Evolutionary conservation across 768 basidiomycete species (phyloP).

Genomic region (Coprinopsis sp.): DNA sequence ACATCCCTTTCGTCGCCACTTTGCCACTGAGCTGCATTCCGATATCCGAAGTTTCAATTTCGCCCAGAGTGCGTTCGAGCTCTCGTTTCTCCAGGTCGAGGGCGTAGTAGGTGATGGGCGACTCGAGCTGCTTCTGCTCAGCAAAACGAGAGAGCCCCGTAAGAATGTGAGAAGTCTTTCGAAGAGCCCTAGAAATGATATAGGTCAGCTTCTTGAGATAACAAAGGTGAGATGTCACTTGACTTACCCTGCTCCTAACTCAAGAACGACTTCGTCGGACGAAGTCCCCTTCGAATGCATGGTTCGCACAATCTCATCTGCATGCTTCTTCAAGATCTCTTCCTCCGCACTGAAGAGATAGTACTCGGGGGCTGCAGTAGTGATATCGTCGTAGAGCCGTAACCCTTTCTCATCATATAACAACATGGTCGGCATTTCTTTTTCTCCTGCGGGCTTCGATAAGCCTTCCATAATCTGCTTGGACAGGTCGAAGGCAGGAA

Average conservation of each 20-base stretch:
- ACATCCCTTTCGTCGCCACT: conserved; percentile 77
- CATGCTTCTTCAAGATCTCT: conserved; percentile 69
- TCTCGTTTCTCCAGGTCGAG: conserved; percentile 90
- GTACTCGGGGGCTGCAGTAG: conserved; percentile 74
- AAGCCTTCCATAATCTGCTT: conserved; percentile 54
- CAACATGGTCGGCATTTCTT: conserved; percentile 73
- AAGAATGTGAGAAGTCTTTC: conserved; percentile 86
- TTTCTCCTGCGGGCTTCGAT: conserved; percentile 45
- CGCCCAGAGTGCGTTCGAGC: conserved; percentile 70
- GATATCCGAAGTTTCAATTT: conserved; percentile 59
- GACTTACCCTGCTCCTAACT: conserved; percentile 92
- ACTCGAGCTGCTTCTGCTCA: conserved; percentile 23
- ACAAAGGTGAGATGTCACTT: background rate
- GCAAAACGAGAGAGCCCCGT: conserved; percentile 60
- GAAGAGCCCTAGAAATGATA: conserved; percentile 54
- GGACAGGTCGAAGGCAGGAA: conserved; percentile 32
- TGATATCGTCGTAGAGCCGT: conserved; percentile 81
- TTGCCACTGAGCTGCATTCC: conserved; percentile 63
- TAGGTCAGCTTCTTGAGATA: conserved; percentile 1
- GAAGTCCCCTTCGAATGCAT: conserved; percentile 52
- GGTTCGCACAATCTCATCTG: conserved; percentile 65
- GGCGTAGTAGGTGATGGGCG: conserved; percentile 80
- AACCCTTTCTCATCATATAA: conserved; percentile 87
- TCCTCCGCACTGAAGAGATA: conserved; percentile 90
- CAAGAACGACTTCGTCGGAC: conserved; percentile 62